These are phyloP conservation scores for Ceratocystis albifundus DNA, from an alignment of 2,329 filamentous ascomycete species.

Conservation along the genomic window DNA sequence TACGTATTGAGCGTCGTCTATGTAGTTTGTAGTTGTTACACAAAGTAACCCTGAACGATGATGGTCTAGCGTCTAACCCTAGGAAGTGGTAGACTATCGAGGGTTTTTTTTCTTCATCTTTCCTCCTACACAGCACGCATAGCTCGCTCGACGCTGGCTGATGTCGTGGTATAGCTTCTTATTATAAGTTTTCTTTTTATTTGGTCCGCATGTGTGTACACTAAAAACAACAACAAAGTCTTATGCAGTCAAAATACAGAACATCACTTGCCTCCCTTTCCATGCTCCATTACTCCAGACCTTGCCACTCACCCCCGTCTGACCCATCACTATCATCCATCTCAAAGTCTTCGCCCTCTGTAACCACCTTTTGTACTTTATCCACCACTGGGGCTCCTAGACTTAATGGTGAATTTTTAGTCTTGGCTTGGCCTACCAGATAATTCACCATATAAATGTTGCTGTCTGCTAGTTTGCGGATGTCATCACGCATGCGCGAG, in stretches of 20 bases:
- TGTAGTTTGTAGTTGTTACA: too few species aligned
- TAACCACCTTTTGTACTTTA: conserved; percentile 23
- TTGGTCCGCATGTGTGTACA: conserved; percentile 22
- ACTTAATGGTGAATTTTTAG: conserved; percentile 26
- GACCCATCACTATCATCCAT: conserved; percentile 31
- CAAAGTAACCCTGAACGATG: too few species aligned
- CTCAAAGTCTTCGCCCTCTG: conserved; percentile 28
- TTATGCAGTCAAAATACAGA: conserved; percentile 15
- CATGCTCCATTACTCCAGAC: conserved; percentile 21
- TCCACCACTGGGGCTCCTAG: conserved; percentile 24
- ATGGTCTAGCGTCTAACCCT: too few species aligned
- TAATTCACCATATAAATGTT: conserved; percentile 87
- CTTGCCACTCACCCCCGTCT: conserved; percentile 26
- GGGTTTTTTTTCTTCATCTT: too few species aligned
- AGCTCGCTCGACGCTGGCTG: neutral
- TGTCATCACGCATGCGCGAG: conserved; percentile 65
- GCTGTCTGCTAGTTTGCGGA: conserved; percentile 72
- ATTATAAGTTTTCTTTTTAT: conserved; percentile 8
- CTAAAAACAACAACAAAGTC: conserved; percentile 20
- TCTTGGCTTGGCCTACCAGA: conserved; percentile 44
- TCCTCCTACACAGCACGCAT: too few species aligned
- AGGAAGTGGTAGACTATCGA: too few species aligned
- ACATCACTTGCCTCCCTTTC: neutral
- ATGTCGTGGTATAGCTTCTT: neutral
- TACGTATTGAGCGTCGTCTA: too few species aligned